A percentile compares a stretch with the other conserved stretches of the same genome.
Evolutionary conservation across 306 rosid genomes (phyloP).

Genomic region (Sesbania bispinosa): DNA sequence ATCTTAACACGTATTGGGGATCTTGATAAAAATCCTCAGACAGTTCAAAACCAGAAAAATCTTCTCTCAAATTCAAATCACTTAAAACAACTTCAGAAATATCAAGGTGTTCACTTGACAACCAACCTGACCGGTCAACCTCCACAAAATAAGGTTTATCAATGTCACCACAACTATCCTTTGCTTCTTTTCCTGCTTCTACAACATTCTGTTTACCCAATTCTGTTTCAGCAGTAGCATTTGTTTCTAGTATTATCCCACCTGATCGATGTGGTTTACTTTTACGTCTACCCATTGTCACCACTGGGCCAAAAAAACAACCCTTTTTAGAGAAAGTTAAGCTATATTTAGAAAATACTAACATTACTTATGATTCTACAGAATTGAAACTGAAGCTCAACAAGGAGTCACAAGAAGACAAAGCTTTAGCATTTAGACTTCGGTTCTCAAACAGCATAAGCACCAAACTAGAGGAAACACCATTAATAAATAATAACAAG

Average conservation of each 20-base stretch:
- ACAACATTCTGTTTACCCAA: slow-evolving; percentile 34
- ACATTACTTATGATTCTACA: background rate
- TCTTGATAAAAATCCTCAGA: slow-evolving; percentile 41
- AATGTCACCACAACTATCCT: slow-evolving; percentile 27
- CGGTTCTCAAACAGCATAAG: slow-evolving; percentile 15
- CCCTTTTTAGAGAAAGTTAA: background rate
- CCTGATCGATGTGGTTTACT: slow-evolving; percentile 66
- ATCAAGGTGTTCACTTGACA: slow-evolving; percentile 63
- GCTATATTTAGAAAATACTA: background rate
- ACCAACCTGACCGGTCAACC: slow-evolving; percentile 59
- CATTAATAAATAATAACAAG: background rate
- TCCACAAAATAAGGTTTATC: slow-evolving; percentile 65
- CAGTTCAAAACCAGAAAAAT: slow-evolving; percentile 45
- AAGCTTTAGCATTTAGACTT: background rate
- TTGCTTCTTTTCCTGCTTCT: slow-evolving; percentile 36
- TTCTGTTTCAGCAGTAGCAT: slow-evolving; percentile 36
- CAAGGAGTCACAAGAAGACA: slow-evolving; percentile 9
- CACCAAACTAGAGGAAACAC: background rate
- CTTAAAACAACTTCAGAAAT: slow-evolving; percentile 75
- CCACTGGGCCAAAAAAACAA: slow-evolving; percentile 23
- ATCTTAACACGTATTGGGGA: slow-evolving; percentile 55
- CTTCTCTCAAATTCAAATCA: slow-evolving; percentile 51
- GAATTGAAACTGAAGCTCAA: slow-evolving; percentile 5
- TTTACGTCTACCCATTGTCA: slow-evolving; percentile 76
- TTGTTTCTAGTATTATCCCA: slow-evolving; percentile 41